Evolutionary conservation across 768 basidiomycete genomes (phyloP), one percentile per base, ranked within the genome.

Genomic region (Gloeophyllum trabeum): DNA sequence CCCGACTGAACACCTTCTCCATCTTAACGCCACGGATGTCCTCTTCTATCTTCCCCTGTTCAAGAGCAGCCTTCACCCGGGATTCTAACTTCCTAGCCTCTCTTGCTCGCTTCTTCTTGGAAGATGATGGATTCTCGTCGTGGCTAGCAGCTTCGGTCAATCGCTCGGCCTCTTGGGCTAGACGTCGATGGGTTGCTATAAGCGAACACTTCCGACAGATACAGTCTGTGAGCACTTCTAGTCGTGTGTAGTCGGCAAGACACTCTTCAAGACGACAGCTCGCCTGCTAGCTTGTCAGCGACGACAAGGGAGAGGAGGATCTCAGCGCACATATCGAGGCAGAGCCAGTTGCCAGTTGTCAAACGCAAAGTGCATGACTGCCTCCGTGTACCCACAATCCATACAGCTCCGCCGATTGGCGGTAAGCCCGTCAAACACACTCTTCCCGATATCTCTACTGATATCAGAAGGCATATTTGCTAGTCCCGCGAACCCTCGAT

Each of bases 151-250:
- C 50, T 32, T 51, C 58, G 6, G 58, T 47, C n/a, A 91, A 63
- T 18, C 68, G 61, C 25, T 76, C 71, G 4, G 76, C 64, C 42
- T 93, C 90, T 6, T 71, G 60, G 30, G 64, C 58, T 42, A 93
- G 67, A 37, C 79, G 68, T 38, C 63, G 63, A 49, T 76, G 74
- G 0, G 96, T 98, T 14, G 82, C 79, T 4, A 79, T 64, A 46
- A 98, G 65, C 1, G 91, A 89, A 55, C 96, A 99, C 46, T 82
- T 81, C 18, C 92, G 79, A 61, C 96, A 99, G 21, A 90, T 78
- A 51, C 91, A 94, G 54, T 93, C 92, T n/a, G 74, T 76, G 36
- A 99, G 70, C 25, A 86, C 61, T 56, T 99, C 96, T 23, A 94
- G 70, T 7, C 81, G 73, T 22, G 91, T 94, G 58, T 93, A 96